phyloP scores from a whole-genome alignment of 768 basidiomycete species.

The Podaxis pistillaris region DNA sequence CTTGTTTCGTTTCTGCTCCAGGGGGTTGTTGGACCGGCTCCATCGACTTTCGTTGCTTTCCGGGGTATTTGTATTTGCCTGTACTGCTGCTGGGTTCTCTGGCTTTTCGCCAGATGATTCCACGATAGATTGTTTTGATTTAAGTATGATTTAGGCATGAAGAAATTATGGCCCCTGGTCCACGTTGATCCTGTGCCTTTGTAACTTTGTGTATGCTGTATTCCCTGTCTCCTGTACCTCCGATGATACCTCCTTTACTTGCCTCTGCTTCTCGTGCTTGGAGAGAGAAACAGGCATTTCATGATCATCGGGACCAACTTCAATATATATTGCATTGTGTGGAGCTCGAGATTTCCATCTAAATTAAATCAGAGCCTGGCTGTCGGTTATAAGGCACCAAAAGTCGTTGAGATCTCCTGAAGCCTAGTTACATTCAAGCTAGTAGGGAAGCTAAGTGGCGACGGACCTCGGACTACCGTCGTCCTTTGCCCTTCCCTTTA shows the following conservation, averaged over 20 bases:
- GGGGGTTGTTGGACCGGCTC: neutral
- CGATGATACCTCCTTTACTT: neutral
- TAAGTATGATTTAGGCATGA: neutral
- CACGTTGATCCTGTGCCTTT: neutral
- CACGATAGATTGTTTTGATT: neutral
- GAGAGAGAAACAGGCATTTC: neutral
- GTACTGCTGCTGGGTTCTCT: neutral
- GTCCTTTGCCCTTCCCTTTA: slow-evolving; percentile 56
- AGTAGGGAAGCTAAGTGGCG: neutral
- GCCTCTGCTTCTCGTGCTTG: neutral
- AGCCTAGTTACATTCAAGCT: neutral
- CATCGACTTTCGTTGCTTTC: neutral
- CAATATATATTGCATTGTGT: neutral
- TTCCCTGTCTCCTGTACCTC: neutral
- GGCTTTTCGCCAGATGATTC: neutral
- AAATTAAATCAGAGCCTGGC: neutral
- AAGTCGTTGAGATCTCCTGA: neutral
- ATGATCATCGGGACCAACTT: too few species aligned
- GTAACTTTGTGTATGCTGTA: neutral
- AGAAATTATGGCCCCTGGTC: neutral
- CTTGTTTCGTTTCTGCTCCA: neutral
- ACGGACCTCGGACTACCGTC: slow-evolving; percentile 16
- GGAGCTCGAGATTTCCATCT: neutral
- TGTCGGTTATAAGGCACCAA: too few species aligned
- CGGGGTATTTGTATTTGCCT: neutral